Percentiles rank a stretch among this genome's conserved stretches.
These are phyloP conservation scores for Manihot esculenta DNA, from an alignment of 441 rosid genomes.

Conservation along the genomic window DNA sequence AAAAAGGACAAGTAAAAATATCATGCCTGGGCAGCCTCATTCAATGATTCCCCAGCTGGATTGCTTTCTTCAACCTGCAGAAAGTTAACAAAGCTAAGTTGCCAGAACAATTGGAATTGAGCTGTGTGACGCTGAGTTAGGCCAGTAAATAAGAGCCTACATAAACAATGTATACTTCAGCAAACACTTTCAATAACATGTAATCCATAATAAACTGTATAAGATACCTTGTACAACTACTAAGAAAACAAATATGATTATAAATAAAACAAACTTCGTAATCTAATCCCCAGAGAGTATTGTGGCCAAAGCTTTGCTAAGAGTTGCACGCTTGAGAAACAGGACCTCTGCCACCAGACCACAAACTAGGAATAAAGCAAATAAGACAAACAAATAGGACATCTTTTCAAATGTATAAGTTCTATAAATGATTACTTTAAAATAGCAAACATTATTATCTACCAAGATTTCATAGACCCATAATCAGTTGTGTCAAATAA, in stretches of 20 bases:
- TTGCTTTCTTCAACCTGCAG: constrained; percentile 44
- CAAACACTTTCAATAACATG: not conserved
- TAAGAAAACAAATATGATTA: too few relatives aligned
- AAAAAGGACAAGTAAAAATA: not conserved
- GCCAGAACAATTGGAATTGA: constrained; percentile 20
- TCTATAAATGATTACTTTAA: too few relatives aligned
- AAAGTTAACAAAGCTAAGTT: constrained; percentile 9
- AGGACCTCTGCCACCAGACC: too few relatives aligned
- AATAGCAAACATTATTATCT: too few relatives aligned
- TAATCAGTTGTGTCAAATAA: not conserved
- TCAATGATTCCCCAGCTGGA: constrained; percentile 24
- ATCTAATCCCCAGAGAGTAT: too few relatives aligned
- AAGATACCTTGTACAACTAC: too few relatives aligned
- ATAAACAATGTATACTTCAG: not conserved
- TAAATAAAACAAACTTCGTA: too few relatives aligned
- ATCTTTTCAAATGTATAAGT: too few relatives aligned
- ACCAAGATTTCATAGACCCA: not conserved
- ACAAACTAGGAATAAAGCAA: too few relatives aligned
- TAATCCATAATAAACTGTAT: not conserved
- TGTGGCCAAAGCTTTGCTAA: too few relatives aligned
- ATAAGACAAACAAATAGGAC: not conserved
- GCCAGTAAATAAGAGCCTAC: not conserved
- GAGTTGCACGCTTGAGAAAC: too few relatives aligned
- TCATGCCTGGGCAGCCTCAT: constrained; percentile 42
- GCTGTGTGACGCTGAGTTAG: too few relatives aligned